Base-by-base conservation (phyloP, 768 basidiomycete species). In the Kwoniella sp. region DNA sequence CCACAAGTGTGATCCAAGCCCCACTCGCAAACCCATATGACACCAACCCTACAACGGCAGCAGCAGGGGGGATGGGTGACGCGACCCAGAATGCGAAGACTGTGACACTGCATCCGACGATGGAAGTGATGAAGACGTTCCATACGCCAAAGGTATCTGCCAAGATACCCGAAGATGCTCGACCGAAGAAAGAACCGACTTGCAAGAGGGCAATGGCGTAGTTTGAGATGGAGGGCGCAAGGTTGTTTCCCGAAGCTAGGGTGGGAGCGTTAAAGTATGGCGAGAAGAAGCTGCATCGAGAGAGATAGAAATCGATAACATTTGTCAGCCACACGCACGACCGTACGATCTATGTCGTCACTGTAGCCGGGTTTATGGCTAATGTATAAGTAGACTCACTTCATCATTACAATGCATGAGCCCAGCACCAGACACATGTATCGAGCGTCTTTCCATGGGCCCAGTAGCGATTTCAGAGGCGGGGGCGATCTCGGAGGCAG, bases 161-260 rank as follows among this genome's bases (percentile, higher is more conserved):
- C 10, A 76, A 60, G 47, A 76, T 56, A 8, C 77, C 77, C 1
- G 73, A 71, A 4, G 58, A 15, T 2, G 56, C 70, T 29, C 77
- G 68, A 13, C 77, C 75, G 65, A 70, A 50, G 58, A 77, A 73
- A 2, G 73, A 75, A 17, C 75, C 75, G 9, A 68, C 69, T 62
- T 79, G 70, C 8, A 79, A 60, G 58, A 79, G 64, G 22, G 75
- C 68, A n/a, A 75, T 66, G n/a, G 77, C 67, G 58, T 79, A 79
- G 19, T 61, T 64, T 5, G 68, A 33, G 44, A 77, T 54, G 51
- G 40, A 52, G 7, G 47, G 48, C 0, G 71, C 27, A 1, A 74
- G 22, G 30, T 61, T 36, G 65, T 78, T 74, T 17, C 71, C 67
- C 2, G 65, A 59, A 2, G 75, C 66, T 21, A 69, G 68, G 25